Percentiles rank a stretch among this genome's conserved stretches.
Evolutionary conservation across 1,139 yeast species (phyloP).

Genomic region (Fermentozyma sake): DNA sequence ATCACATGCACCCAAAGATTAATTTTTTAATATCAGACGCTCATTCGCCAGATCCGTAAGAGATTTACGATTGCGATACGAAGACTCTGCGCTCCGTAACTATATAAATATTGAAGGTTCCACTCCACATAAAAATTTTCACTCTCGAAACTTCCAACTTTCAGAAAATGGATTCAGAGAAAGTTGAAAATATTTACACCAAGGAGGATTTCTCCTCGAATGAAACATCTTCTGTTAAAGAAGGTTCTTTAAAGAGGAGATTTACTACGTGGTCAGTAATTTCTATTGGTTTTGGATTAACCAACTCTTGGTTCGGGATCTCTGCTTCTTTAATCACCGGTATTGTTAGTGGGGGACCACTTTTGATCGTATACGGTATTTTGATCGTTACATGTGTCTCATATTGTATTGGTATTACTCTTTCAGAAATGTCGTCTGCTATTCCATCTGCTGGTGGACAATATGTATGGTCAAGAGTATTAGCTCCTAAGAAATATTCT

Average conservation of each 20-base stretch:
- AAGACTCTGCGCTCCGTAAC: too few species aligned
- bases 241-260: constrained; percentile 29
- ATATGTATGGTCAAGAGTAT: constrained; percentile 57
- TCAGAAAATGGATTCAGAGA: too few species aligned
- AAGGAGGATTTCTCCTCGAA: too few species aligned
- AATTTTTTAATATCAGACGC: too few species aligned
- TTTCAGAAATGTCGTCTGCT: constrained; percentile 53
- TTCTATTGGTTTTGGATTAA: constrained; percentile 66
- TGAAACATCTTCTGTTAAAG: constrained; percentile 6
- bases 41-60: too few species aligned
- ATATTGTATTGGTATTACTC: constrained; percentile 46
- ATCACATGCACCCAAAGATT: too few species aligned
- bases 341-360: constrained; percentile 64
- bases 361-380: constrained; percentile 64
- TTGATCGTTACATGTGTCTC: constrained; percentile 55
- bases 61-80: too few species aligned
- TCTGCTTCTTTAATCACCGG: constrained; percentile 62
- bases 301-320: constrained; percentile 70
- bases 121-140: too few species aligned
- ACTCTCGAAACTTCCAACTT: too few species aligned
- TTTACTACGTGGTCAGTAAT: constrained; percentile 47
- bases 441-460: constrained; percentile 68
- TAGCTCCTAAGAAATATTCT: constrained; percentile 48
- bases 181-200: too few species aligned
- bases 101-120: too few species aligned